Evolutionary conservation across 139 green algal genomes (phyloP), one percentile per base, ranked within the genome.

Genomic region (Auxenochlorella pyrenoidosa): DNA sequence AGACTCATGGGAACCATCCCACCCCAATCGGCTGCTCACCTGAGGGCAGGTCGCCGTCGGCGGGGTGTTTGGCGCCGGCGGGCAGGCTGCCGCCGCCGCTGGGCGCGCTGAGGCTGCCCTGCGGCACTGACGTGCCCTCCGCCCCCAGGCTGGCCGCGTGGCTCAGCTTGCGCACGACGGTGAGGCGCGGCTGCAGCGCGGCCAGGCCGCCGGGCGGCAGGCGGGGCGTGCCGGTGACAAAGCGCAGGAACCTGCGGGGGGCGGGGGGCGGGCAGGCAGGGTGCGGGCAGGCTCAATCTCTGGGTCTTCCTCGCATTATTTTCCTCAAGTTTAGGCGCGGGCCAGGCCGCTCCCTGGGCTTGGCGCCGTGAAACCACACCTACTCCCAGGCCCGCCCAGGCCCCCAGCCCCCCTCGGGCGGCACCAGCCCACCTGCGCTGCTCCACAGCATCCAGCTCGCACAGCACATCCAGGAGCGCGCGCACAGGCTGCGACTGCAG

Each of bases 211-310:
- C 97, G 28, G 96, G 95, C 5, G 98, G 97, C 86, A 99, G 91
- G 47, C 98, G 91, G 5, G 97, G 97, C 19, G 95, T 96, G 70
- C 97, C 96, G 41, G 98, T 99, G 6, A 99, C 96, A 93, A 99
- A 99, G 75, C 95, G 95, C 85, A 99, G 91, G 93, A 99, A 99
- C 77, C 92, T 90, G 79, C 36, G 21, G 30, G 30, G 32, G 41
- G 34, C 26, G 47, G 40, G 5, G 65, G 16, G 41, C 15, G 34
- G 54, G 59, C n/a, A 75, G 47, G 77, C 21, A 32, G 3, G 15
- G 51, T 5, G 76, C 5, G 2, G 30, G 47, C 47, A 54, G 47
- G n/a, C n/a, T 10, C 47, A 54, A 54, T 54, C 47, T n/a, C n/a
- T n/a, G n/a, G n/a, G n/a, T n/a, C n/a, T n/a, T n/a, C n/a, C n/a